Percentiles rank a stretch among this genome's conserved stretches.
Conservation (phyloP, 2,329 filamentous ascomycete genomes). For the Incumbomyces delicatus region DNA sequence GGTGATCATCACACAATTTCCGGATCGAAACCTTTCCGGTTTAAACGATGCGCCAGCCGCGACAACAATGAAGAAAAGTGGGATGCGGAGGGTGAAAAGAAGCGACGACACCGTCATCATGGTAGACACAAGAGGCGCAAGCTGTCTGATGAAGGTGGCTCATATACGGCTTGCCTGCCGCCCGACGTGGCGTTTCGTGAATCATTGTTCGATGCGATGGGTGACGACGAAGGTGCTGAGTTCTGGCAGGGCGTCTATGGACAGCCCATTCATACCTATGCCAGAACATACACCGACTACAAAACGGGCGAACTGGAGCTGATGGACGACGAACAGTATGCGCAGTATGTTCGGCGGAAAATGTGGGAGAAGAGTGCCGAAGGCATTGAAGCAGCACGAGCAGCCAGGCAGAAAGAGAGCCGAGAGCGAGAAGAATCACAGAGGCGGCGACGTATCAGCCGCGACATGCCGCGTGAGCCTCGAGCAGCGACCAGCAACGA, state of each 20-base stretch:
- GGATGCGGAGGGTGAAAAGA: not conserved
- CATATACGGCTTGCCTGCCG: constrained; percentile 37
- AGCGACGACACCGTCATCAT: constrained; percentile 16
- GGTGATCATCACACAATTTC: not conserved
- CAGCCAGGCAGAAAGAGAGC: constrained; percentile 47
- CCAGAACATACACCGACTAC: constrained; percentile 42
- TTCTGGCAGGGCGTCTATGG: constrained; percentile 98
- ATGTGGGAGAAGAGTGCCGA: constrained; percentile 97
- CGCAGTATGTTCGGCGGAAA: constrained; percentile 66
- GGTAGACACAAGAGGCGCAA: constrained; percentile 22
- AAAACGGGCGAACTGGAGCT: constrained; percentile 54
- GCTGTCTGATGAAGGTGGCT: constrained; percentile 4
- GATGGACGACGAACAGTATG: constrained; percentile 92
- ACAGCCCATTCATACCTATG: constrained; percentile 79
- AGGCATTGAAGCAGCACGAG: constrained; percentile 68
- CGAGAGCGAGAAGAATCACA: constrained; percentile 34
- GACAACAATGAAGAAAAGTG: constrained; percentile 1
- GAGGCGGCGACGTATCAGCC: constrained; percentile 24
- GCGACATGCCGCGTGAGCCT: constrained; percentile 23
- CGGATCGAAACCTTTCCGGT: constrained; percentile 14
- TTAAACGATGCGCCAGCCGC: constrained; percentile 13
- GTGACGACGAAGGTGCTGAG: constrained; percentile 86
- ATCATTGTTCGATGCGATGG: constrained; percentile 92
- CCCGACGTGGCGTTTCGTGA: constrained; percentile 75
- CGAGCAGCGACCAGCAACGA: constrained; percentile 22